Evolutionary conservation across 441 rosid species (phyloP).

Genomic region (Viola pubescens): DNA sequence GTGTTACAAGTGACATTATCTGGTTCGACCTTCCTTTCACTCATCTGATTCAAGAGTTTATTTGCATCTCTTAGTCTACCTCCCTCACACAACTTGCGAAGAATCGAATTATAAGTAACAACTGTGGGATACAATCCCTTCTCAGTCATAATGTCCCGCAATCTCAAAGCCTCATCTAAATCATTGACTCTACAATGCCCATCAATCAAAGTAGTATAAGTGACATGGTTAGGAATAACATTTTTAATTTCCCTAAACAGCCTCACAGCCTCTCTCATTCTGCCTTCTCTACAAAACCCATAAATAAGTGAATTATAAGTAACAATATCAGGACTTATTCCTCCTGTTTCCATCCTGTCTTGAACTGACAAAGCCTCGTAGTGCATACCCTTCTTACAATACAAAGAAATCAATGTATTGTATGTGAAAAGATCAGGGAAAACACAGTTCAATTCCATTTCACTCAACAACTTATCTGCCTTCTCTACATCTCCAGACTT

Average conservation of each 20-base stretch:
- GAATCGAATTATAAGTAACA: slow-evolving; percentile 69
- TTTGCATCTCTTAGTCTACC: slow-evolving; percentile 84
- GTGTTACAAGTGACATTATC: slow-evolving; percentile 88
- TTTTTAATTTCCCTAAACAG: slow-evolving; percentile 64
- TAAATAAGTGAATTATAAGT: slow-evolving; percentile 77
- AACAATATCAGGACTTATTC: slow-evolving; percentile 62
- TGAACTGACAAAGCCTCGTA: slow-evolving; percentile 81
- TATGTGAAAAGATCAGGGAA: slow-evolving; percentile 66
- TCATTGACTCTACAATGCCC: slow-evolving; percentile 76
- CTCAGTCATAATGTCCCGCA: slow-evolving; percentile 59
- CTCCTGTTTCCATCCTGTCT: slow-evolving; percentile 74
- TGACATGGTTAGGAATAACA: slow-evolving; percentile 52
- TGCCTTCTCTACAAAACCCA: slow-evolving; percentile 77
- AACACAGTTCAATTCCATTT: slow-evolving; percentile 66
- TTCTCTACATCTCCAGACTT: slow-evolving; percentile 65
- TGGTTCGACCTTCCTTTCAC: slow-evolving; percentile 59
- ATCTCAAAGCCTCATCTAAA: slow-evolving; percentile 68
- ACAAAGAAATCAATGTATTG: slow-evolving; percentile 69
- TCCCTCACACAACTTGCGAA: slow-evolving; percentile 69
- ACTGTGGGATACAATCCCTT: slow-evolving; percentile 65
- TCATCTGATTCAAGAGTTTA: slow-evolving; percentile 70
- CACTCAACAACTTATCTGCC: slow-evolving; percentile 58
- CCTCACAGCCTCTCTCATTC: slow-evolving; percentile 82
- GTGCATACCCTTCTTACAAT: slow-evolving; percentile 86
- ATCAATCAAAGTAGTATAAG: slow-evolving; percentile 80